Evolutionary conservation across 1,139 yeast genomes (phyloP).

Genomic region (Saccharomyces hybrid): DNA sequence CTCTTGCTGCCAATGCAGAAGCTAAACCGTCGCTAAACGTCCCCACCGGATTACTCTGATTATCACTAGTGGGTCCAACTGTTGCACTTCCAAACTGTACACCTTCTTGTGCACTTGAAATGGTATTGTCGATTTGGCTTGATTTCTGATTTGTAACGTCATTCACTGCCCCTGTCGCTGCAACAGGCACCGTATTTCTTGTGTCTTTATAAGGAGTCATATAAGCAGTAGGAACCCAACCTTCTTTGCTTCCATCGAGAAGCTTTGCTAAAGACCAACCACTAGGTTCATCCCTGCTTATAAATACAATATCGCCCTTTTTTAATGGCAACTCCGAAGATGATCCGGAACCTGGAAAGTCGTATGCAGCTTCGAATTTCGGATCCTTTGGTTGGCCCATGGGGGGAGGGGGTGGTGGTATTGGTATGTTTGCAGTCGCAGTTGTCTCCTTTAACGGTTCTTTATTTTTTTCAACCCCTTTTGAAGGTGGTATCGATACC

Average conservation of each 20-base stretch:
- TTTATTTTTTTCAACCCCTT: slow-evolving; percentile 6
- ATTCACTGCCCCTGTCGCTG: slow-evolving; percentile 7
- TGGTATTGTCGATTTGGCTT: slow-evolving; percentile 10
- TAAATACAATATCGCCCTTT: slow-evolving; percentile 67
- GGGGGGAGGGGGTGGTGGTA: slow-evolving; percentile 65
- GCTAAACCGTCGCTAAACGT: slow-evolving; percentile 78
- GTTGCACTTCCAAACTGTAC: slow-evolving; percentile 10
- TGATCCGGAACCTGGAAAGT: slow-evolving; percentile 80
- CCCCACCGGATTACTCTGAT: slow-evolving; percentile 25
- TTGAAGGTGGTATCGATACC: not conserved
- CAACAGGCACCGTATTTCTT: not conserved
- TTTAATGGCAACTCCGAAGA: slow-evolving; percentile 70
- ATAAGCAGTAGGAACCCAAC: slow-evolving; percentile 97
- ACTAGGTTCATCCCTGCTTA: slow-evolving; percentile 61
- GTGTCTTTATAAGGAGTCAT: slow-evolving; percentile 50
- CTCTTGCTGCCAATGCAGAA: slow-evolving; percentile 78
- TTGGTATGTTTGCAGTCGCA: slow-evolving; percentile 37
- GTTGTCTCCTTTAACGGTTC: slow-evolving; percentile 19
- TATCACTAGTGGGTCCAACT: slow-evolving; percentile 26
- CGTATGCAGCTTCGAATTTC: slow-evolving; percentile 79
- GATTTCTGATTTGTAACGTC: slow-evolving; percentile 2
- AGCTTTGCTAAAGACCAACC: slow-evolving; percentile 92
- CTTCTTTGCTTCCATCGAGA: slow-evolving; percentile 69
- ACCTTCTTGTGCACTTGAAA: slow-evolving; percentile 9
- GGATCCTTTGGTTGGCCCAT: slow-evolving; percentile 60